These are phyloP conservation scores for Fusarium pseudonygamai DNA, from an alignment of 2,329 filamentous ascomycete genomes.

Conservation along the genomic window DNA sequence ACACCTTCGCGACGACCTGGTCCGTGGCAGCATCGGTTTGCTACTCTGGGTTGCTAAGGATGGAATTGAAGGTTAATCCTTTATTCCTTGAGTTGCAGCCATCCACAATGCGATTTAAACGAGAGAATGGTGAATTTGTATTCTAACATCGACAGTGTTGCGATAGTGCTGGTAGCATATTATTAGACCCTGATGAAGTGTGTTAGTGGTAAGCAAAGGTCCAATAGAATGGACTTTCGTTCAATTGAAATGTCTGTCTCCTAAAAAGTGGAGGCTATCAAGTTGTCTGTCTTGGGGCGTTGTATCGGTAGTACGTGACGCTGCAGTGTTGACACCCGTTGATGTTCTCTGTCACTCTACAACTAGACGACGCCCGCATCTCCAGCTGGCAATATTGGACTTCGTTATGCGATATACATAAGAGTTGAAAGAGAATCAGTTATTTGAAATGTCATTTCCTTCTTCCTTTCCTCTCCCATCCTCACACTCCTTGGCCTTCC, in stretches of 20 bases:
- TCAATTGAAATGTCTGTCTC: neutral
- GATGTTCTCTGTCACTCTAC: too few species aligned
- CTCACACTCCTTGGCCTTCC: too few species aligned
- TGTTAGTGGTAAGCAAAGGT: neutral
- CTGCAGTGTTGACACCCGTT: too few species aligned
- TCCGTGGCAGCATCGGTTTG: rapidly evolving
- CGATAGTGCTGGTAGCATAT: neutral
- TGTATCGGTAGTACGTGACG: too few species aligned
- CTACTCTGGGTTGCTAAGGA: neutral
- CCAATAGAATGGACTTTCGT: neutral
- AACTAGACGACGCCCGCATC: too few species aligned
- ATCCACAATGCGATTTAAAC: neutral
- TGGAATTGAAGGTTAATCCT: rapidly evolving
- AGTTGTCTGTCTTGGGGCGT: too few species aligned
- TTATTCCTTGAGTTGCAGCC: rapidly evolving
- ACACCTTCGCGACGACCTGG: rapidly evolving
- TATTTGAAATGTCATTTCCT: too few species aligned
- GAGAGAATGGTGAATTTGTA: neutral
- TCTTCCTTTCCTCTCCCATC: too few species aligned
- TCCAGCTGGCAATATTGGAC: too few species aligned
- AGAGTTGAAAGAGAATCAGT: too few species aligned
- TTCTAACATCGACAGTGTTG: neutral
- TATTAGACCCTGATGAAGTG: neutral
- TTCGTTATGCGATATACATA: too few species aligned
- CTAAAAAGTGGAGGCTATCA: too few species aligned